Percentiles rank a stretch among this genome's conserved stretches.
Evolutionary conservation across 1,284 basidiomycete genomes (phyloP).

Genomic region (Melampsora medusae): DNA sequence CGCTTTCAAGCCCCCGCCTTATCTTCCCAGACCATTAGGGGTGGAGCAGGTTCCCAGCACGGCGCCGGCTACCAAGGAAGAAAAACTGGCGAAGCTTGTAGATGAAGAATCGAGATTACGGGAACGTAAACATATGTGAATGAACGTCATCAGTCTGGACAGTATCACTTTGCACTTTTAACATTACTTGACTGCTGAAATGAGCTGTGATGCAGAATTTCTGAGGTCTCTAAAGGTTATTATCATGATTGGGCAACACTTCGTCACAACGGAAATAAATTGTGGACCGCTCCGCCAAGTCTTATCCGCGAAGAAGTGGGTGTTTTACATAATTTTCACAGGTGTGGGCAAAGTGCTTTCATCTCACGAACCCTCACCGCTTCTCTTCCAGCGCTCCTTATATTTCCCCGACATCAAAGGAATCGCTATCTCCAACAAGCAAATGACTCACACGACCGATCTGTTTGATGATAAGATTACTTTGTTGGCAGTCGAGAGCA

Average conservation of each 20-base stretch:
- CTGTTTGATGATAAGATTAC: conserved; percentile 33
- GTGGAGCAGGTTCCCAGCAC: conserved; percentile 32
- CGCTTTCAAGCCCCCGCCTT: conserved; percentile 41
- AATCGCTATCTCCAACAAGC: conserved; percentile 27
- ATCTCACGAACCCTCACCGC: not conserved
- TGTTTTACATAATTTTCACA: not conserved
- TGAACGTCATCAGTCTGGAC: not conserved
- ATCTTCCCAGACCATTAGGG: conserved; percentile 40
- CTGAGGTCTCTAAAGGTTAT: conserved; percentile 43
- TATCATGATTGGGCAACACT: conserved; percentile 44
- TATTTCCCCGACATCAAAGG: conserved; percentile 43
- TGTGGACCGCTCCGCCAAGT: conserved; percentile 44
- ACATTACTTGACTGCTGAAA: not conserved
- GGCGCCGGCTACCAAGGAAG: conserved; percentile 15
- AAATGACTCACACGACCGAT: conserved; percentile 42
- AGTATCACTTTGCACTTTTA: not conserved
- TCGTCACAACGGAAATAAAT: conserved; percentile 42
- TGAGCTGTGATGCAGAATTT: conserved; percentile 14
- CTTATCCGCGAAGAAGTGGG: conserved; percentile 41
- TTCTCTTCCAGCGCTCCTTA: conserved; percentile 29
- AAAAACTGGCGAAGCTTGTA: conserved; percentile 41
- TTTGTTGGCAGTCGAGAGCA: conserved; percentile 42
- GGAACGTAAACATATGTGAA: conserved; percentile 46
- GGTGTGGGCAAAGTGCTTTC: too few species aligned
- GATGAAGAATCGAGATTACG: conserved; percentile 28